Evolutionary conservation across 106 monocot species (phyloP).

Genomic region (Amphibolis antarctica): DNA sequence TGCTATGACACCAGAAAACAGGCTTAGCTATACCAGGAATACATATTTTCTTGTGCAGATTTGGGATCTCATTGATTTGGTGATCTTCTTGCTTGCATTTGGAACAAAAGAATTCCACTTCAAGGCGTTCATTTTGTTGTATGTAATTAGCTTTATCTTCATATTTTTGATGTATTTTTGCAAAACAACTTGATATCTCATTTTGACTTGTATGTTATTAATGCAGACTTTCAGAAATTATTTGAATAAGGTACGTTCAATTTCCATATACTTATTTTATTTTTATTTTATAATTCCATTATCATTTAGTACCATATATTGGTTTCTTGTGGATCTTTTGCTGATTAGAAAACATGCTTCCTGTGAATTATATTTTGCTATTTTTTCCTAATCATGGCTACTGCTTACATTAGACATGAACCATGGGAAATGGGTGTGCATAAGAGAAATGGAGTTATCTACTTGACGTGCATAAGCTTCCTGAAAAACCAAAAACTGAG

Average conservation of each 20-base stretch:
- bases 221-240: slow-evolving; percentile 93
- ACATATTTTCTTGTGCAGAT: slow-evolving; percentile 31
- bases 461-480: slow-evolving; percentile 97
- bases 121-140: slow-evolving; percentile 99
- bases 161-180: neutral
- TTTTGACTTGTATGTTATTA: neutral
- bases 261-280: neutral
- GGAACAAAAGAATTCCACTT: slow-evolving; percentile 67
- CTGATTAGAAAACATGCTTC: neutral
- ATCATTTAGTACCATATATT: neutral
- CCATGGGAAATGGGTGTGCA: slow-evolving; percentile 99
- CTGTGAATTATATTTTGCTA: neutral
- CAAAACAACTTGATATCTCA: neutral
- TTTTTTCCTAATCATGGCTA: slow-evolving; percentile 68
- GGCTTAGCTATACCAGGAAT: too few species aligned
- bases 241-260: slow-evolving; percentile 72
- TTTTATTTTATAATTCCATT: neutral
- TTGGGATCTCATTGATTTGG: slow-evolving; percentile 72
- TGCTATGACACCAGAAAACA: too few species aligned
- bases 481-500: slow-evolving; percentile 80
- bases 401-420: slow-evolving; percentile 87
- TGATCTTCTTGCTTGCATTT: slow-evolving; percentile 95
- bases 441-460: slow-evolving; percentile 84
- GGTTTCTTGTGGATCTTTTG: neutral
- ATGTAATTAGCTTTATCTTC: slow-evolving; percentile 3